These are phyloP conservation scores for Petunia secreta DNA, from an alignment of 257 asterid species.

Conservation along the genomic window DNA sequence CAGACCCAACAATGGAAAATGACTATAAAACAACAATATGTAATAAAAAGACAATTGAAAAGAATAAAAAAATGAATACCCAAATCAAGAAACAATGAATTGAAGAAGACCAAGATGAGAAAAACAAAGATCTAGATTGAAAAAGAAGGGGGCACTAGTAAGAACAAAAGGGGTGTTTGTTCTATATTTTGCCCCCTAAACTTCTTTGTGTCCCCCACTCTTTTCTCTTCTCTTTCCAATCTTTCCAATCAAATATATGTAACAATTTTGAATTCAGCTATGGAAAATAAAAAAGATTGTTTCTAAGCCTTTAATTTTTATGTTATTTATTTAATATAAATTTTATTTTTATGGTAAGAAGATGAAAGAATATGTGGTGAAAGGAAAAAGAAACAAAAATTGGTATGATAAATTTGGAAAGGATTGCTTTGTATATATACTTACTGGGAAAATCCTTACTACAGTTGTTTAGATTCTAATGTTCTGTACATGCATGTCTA, in stretches of 20 bases:
- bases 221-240: slow-evolving; percentile 32
- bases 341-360: neutral
- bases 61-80: slow-evolving; percentile 26
- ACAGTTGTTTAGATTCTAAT: neutral
- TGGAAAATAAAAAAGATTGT: slow-evolving; percentile 18
- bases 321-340: neutral
- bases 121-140: slow-evolving; percentile 29
- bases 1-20: slow-evolving; percentile 22
- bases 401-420: slow-evolving; percentile 24
- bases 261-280: neutral
- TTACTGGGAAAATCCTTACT: slow-evolving; percentile 20
- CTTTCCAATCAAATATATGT: slow-evolving; percentile 24
- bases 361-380: slow-evolving; percentile 25
- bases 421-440: slow-evolving; percentile 29
- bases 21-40: neutral
- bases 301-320: slow-evolving; percentile 15
- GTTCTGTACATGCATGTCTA: slow-evolving; percentile 4
- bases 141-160: slow-evolving; percentile 29
- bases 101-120: slow-evolving; percentile 18
- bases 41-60: neutral
- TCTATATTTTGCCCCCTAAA: slow-evolving; percentile 32
- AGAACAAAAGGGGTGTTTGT: slow-evolving; percentile 29
- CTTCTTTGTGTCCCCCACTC: slow-evolving; percentile 25
- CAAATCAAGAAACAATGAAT: slow-evolving; percentile 32
- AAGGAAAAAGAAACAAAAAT: slow-evolving; percentile 12